Evolutionary conservation across 768 basidiomycete genomes (phyloP).

Genomic region (Agrocybe pediades): DNA sequence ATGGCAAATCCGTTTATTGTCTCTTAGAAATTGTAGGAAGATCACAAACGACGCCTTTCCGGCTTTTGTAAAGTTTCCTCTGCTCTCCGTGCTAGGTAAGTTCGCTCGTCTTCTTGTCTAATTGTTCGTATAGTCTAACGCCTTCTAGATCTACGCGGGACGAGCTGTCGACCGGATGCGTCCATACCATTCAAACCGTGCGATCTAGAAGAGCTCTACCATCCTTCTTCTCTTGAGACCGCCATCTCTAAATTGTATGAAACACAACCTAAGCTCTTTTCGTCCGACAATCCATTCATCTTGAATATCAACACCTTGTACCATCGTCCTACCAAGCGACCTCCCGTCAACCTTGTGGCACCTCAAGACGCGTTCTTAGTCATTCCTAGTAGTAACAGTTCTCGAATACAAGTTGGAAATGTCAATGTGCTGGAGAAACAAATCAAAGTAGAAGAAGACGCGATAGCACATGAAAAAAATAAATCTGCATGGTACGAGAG

Average conservation of each 20-base stretch:
- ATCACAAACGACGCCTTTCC: conserved; percentile 46
- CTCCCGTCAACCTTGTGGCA: conserved; percentile 8
- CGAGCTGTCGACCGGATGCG: conserved; percentile 35
- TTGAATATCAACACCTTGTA: conserved; percentile 30
- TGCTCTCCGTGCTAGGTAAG: conserved; percentile 65
- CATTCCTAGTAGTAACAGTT: conserved; percentile 17
- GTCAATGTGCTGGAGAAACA: conserved; percentile 16
- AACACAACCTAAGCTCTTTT: conserved; percentile 26
- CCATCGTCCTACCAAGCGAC: conserved; percentile 16
- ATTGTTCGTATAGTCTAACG: conserved; percentile 6
- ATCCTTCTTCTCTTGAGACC: conserved; percentile 40
- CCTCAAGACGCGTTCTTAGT: conserved; percentile 24
- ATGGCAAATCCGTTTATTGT: conserved; percentile 60
- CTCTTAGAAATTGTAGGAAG: conserved; percentile 52
- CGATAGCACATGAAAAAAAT: conserved; percentile 19
- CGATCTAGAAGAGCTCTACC: conserved; percentile 32
- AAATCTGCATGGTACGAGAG: conserved; percentile 27
- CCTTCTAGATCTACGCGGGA: conserved; percentile 50
- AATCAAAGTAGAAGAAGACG: conserved; percentile 15
- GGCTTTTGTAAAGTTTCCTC: conserved; percentile 48
- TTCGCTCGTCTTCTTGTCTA: conserved; percentile 15
- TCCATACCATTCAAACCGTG: conserved; percentile 28
- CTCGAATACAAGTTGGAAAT: conserved; percentile 21
- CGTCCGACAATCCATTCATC: conserved; percentile 33
- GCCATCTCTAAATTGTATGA: conserved; percentile 32